Evolutionary conservation across 371 early-diverging fungal genomes (phyloP).

Genomic region (Catenaria anguillulae): DNA sequence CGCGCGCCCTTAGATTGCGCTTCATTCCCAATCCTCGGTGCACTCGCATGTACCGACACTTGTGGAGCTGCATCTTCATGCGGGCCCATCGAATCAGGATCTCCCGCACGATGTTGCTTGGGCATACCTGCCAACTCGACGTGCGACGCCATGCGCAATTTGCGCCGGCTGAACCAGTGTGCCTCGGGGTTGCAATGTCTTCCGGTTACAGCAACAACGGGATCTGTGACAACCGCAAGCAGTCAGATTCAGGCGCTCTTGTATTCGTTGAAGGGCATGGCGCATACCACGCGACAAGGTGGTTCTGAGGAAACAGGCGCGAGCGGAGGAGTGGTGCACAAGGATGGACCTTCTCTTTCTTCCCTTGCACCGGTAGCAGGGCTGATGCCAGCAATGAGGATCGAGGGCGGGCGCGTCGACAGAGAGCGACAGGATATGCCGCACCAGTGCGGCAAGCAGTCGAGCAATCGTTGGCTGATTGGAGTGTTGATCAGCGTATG

Average conservation of each 20-base stretch:
- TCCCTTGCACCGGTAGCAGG: too few species aligned
- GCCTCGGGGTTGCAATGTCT: constrained; percentile 2
- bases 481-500: constrained; percentile 54
- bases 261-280: too few species aligned
- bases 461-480: constrained; percentile 22
- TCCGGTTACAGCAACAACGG: not conserved
- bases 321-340: too few species aligned
- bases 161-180: not conserved
- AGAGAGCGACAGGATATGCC: not conserved
- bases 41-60: not conserved
- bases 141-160: not conserved
- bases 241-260: too few species aligned
- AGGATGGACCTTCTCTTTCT: too few species aligned
- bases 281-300: too few species aligned
- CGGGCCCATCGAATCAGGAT: not conserved
- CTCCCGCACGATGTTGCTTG: not conserved
- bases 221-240: not conserved
- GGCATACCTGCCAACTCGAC: not conserved
- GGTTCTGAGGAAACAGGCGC: too few species aligned
- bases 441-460: not conserved
- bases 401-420: too few species aligned
- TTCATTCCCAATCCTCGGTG: not conserved
- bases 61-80: constrained; percentile 8
- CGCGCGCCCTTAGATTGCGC: not conserved
- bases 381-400: too few species aligned